Conservation (phyloP, 192 early-diverging fungal genomes). For the Cladochytrium replicatum region DNA sequence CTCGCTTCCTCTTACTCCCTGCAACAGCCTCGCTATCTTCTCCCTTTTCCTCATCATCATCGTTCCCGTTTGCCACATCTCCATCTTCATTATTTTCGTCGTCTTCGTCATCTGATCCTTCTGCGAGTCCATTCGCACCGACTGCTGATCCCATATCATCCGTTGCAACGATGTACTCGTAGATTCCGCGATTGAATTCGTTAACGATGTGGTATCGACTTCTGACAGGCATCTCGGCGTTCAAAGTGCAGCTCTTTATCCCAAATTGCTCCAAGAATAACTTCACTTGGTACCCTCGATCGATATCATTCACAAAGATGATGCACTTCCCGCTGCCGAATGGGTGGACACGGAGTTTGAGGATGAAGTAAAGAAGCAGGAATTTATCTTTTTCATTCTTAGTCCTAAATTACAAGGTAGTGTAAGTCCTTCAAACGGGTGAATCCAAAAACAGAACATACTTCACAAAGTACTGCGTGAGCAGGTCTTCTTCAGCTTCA, state of each 20-base stretch:
- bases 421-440: too few relatives aligned
- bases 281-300: conserved; percentile 81
- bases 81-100: conserved; percentile 33
- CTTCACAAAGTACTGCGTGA: conserved; percentile 70
- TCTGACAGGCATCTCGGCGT: conserved; percentile 90
- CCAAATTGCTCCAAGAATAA: conserved; percentile 96
- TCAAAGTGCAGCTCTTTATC: conserved; percentile 80
- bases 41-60: conserved; percentile 15
- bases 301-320: conserved; percentile 94
- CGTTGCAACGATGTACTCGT: conserved; percentile 92
- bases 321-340: conserved; percentile 85
- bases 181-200: conserved; percentile 93
- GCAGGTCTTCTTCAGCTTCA: conserved; percentile 28
- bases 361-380: conserved; percentile 76
- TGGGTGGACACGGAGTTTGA: conserved; percentile 68
- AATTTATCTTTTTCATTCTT: conserved; percentile 88
- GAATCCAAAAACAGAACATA: conserved; percentile 18
- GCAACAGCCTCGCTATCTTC: too few relatives aligned
- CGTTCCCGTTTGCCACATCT: conserved; percentile 32
- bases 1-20: too few relatives aligned
- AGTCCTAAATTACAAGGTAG: too few relatives aligned
- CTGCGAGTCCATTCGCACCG: too few relatives aligned
- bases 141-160: too few relatives aligned
- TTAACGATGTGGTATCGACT: conserved; percentile 86
- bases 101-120: conserved; percentile 41